Evolutionary conservation across 2,329 filamentous ascomycete species (phyloP).

Genomic region (Lecanoromycetidae sp.): DNA sequence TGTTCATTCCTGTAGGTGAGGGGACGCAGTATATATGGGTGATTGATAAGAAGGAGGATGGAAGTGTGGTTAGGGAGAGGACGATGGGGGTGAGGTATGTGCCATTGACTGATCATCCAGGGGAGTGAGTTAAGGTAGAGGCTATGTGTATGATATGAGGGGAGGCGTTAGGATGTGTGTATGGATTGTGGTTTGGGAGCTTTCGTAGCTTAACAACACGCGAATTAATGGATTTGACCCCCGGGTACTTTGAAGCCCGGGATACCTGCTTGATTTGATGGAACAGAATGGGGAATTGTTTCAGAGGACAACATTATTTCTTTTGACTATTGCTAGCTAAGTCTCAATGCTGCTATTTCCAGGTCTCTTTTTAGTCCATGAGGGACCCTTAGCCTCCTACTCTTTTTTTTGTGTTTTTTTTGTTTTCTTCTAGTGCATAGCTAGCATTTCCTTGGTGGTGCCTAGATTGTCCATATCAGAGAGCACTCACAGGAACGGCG

Average conservation of each 20-base stretch:
- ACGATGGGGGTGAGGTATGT: slow-evolving; percentile 53
- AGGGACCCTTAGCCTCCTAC: slow-evolving; percentile 1
- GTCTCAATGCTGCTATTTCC: neutral
- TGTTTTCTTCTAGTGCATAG: neutral
- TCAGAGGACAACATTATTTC: slow-evolving; percentile 1
- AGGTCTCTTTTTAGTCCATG: neutral
- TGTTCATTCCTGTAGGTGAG: slow-evolving; percentile 53
- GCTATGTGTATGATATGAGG: neutral
- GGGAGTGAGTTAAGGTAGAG: too few relatives aligned
- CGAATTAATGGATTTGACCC: too few relatives aligned
- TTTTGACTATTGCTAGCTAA: slow-evolving; percentile 1
- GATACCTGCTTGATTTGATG: too few relatives aligned
- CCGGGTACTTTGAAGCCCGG: too few relatives aligned
- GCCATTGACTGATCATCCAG: slow-evolving; percentile 49
- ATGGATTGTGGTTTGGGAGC: too few relatives aligned
- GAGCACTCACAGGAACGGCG: slow-evolving; percentile 6
- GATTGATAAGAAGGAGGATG: slow-evolving; percentile 49
- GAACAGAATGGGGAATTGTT: too few relatives aligned
- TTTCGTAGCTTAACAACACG: too few relatives aligned
- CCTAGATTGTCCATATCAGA: neutral
- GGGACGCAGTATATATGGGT: slow-evolving; percentile 48
- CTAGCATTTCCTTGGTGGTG: slow-evolving; percentile 9
- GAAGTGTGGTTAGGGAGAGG: slow-evolving; percentile 43
- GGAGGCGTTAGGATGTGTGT: neutral
- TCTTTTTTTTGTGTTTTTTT: neutral